Conservation (phyloP, 23 red algal genomes). For the Gracilariopsis chorda region DNA sequence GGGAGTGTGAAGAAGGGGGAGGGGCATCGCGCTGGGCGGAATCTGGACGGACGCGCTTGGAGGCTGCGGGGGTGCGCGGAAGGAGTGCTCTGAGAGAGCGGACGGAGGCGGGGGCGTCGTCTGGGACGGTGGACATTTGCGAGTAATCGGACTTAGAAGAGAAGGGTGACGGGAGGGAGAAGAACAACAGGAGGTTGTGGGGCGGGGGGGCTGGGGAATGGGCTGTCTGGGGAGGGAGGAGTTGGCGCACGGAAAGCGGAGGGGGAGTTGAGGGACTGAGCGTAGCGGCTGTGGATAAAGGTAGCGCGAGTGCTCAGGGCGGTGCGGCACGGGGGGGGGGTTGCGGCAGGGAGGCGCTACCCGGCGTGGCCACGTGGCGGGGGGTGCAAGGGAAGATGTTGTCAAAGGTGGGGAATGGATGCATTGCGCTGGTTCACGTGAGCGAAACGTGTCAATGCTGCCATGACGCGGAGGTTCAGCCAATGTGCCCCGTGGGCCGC, state of each 20-base stretch:
- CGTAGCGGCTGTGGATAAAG: background rate
- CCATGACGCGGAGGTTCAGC: too few species aligned
- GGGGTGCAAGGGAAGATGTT: too few species aligned
- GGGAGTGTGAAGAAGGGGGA: background rate
- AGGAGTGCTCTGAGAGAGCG: background rate
- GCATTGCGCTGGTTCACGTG: too few species aligned
- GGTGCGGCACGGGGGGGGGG: background rate
- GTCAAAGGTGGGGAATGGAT: too few species aligned
- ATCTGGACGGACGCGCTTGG: background rate
- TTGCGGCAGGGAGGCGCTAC: background rate
- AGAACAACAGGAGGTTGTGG: background rate
- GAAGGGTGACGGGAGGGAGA: background rate
- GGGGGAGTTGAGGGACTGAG: background rate
- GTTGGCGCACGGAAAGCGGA: background rate
- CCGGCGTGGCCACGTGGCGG: conserved; percentile 1
- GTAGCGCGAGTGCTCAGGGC: background rate
- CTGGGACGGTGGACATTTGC: background rate
- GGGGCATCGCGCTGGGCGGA: background rate
- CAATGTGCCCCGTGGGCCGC: too few species aligned
- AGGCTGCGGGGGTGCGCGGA: background rate
- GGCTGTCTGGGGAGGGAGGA: background rate
- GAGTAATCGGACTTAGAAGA: background rate
- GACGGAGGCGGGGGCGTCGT: background rate
- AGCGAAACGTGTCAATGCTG: too few species aligned
- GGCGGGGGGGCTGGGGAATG: background rate